Evolutionary conservation across 148 eudicot genomes (phyloP).

Genomic region (Rhododendron molle): DNA sequence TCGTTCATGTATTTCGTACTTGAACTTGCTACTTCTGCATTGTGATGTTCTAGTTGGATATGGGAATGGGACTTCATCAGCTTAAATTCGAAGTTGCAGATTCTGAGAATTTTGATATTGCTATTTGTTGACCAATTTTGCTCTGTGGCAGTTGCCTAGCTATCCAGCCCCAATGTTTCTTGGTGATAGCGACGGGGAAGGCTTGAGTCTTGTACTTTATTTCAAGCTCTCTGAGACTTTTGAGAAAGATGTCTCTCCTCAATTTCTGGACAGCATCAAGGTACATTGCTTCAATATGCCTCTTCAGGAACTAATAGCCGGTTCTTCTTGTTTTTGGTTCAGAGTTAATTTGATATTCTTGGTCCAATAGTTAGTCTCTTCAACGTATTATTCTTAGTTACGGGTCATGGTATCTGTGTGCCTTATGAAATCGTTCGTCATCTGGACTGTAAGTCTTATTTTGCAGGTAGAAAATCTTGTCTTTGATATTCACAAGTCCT

Average conservation of each 20-base stretch:
- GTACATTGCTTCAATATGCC: slow-evolving; percentile 25
- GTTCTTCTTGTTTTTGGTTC: not conserved
- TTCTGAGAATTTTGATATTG: not conserved
- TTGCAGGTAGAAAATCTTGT: not conserved
- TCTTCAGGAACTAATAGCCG: not conserved
- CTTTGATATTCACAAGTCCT: not conserved
- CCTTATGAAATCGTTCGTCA: not conserved
- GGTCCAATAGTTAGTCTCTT: not conserved
- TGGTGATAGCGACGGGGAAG: slow-evolving; percentile 79
- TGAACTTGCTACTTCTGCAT: not conserved
- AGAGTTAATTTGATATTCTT: not conserved
- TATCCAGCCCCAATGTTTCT: slow-evolving; percentile 72
- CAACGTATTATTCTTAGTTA: not conserved
- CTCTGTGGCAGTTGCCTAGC: slow-evolving; percentile 55
- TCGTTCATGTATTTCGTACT: not conserved
- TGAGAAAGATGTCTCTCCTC: slow-evolving; percentile 57
- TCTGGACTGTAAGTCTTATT: not conserved
- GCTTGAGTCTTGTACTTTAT: slow-evolving; percentile 79
- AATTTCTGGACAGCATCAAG: slow-evolving; percentile 65
- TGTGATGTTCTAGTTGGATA: not conserved
- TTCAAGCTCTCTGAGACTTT: slow-evolving; percentile 66
- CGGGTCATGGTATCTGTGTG: not conserved
- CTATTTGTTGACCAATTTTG: not conserved
- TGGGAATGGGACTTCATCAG: not conserved
- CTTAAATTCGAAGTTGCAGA: not conserved